Evolutionary conservation across 73 alveolate species (phyloP).

Genomic region (Urostyla sp.): DNA sequence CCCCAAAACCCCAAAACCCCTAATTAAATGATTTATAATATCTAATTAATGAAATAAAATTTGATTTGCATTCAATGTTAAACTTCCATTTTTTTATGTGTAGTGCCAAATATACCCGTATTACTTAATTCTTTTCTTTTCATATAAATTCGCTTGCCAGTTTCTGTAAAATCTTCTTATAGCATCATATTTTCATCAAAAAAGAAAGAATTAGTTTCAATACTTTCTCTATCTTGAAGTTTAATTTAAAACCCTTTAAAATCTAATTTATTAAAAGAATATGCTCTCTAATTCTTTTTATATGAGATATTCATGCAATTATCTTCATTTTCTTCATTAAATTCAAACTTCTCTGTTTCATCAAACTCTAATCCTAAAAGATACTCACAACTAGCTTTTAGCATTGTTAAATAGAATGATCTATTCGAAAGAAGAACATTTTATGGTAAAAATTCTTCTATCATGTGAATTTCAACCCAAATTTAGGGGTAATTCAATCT

Average conservation of each 20-base stretch:
- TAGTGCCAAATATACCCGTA: too few species aligned
- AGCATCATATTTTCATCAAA: background rate
- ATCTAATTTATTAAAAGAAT: background rate
- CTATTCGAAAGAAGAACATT: slow-evolving; percentile 50
- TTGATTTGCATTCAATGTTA: too few species aligned
- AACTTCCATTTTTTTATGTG: too few species aligned
- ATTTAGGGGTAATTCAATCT: slow-evolving; percentile 57
- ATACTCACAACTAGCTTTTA: slow-evolving; percentile 39
- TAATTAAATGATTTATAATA: too few species aligned
- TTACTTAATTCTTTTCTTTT: too few species aligned
- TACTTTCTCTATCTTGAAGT: background rate
- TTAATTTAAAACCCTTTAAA: background rate
- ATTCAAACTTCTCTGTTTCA: background rate
- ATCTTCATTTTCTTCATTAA: background rate
- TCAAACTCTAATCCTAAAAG: background rate
- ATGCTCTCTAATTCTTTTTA: background rate
- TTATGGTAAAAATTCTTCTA: slow-evolving; percentile 52
- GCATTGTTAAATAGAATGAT: slow-evolving; percentile 29
- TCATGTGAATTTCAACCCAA: slow-evolving; percentile 20
- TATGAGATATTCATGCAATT: background rate
- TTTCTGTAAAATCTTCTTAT: background rate
- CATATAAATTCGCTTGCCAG: background rate
- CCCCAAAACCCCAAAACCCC: too few species aligned
- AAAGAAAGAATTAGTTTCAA: background rate
- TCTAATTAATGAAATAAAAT: too few species aligned